Evolutionary conservation across 2,329 filamentous ascomycete genomes (phyloP).

Genomic region (Hypoxylon sp.): DNA sequence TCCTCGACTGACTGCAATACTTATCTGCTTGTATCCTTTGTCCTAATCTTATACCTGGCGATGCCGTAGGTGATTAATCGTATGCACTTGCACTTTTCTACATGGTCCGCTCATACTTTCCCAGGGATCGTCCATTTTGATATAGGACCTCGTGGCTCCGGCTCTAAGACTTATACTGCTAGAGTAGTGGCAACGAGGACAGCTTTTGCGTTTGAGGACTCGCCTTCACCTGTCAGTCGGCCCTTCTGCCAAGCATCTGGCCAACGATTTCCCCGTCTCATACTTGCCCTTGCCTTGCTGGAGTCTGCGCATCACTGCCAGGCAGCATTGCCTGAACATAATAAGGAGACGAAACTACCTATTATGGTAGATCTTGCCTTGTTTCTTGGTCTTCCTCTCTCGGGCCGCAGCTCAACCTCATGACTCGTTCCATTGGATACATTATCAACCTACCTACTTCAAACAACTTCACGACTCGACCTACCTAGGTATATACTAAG

Average conservation of each 20-base stretch:
- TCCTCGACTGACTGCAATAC: neutral
- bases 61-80: neutral
- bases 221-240: neutral
- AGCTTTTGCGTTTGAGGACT: neutral
- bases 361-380: neutral
- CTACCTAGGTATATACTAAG: neutral
- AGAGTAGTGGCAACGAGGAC: neutral
- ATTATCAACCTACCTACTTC: neutral
- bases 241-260: neutral
- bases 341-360: neutral
- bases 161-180: neutral
- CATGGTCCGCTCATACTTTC: neutral
- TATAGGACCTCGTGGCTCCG: neutral
- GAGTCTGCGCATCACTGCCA: neutral
- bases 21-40: neutral
- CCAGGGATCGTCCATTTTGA: neutral
- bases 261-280: neutral
- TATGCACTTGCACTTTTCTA: neutral
- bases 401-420: neutral
- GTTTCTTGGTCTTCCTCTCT: neutral
- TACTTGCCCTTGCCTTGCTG: neutral
- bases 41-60: neutral
- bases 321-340: neutral
- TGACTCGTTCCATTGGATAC: neutral
- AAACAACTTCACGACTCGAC: neutral